Base-by-base conservation (phyloP, 306 rosid species). In the Cucurbita argyrosperma region DNA sequence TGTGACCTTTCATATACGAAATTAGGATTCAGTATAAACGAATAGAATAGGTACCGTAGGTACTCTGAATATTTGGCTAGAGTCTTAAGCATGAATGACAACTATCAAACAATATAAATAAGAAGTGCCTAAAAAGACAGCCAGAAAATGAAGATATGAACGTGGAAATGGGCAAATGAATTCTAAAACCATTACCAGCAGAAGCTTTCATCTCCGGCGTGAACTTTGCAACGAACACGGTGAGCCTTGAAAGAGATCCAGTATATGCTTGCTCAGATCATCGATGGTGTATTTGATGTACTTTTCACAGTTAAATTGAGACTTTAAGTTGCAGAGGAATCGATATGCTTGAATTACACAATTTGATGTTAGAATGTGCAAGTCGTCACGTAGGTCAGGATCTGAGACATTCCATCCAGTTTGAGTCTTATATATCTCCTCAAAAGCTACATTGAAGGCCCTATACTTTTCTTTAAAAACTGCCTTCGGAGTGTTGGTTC, bases 351-450 rank as follows among this genome's bases (percentile, higher is more conserved):
- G 87, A 77, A 87, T 79, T 18, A 88, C 79, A 23, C 77, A 83
- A 71, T 81, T 89, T 35, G 94, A 84, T 51, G 84, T 78, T 7
- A 78, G 83, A 54, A 90, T 88, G 45, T 81, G 91, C 9, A 90
- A 59, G 13, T 85, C 91, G 61, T 85, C 89, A 9, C 90, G 77
- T 42, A 90, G 94, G 57, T 67, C 66, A 61, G 47, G 35, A 66
- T 88, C 85, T 1, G 84, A 76, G 30, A 88, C 49, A 12, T 0
- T 60, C 91, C 96, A 90, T 21, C 87, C 88, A n/a, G 96, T 88
- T 69, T 88, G 96, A n/a, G 6, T 83, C 81, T 76, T 80, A 75
- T 88, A 88, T 2, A 88, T 78, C 79, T 85, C 91, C 80, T 81
- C 83, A 59, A 90, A 90, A 37, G 85, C 84, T 75, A 14, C 39